Evolutionary conservation across 2,329 filamentous ascomycete genomes (phyloP).

Genomic region (Aaosphaeria pasadenensis): DNA sequence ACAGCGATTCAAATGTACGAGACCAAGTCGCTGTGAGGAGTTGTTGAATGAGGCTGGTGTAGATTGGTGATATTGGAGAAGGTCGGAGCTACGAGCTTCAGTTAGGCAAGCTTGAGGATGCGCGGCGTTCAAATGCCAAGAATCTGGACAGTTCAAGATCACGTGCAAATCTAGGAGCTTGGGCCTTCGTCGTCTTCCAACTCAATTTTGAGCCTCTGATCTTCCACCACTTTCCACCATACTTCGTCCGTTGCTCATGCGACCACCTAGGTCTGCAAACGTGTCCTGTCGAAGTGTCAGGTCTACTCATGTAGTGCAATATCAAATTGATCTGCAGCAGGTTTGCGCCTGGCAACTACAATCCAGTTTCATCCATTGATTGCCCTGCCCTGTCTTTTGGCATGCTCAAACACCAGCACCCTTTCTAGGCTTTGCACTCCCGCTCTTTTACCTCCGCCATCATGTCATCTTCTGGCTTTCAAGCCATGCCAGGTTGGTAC

Average conservation of each 20-base stretch:
- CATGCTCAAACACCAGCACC: too few relatives aligned
- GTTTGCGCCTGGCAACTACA: too few relatives aligned
- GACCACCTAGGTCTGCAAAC: too few relatives aligned
- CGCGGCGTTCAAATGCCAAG: conserved; percentile 4
- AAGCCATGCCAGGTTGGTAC: conserved; percentile 43
- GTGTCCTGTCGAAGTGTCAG: too few relatives aligned
- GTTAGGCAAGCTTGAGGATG: conserved; percentile 26
- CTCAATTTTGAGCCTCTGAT: conserved; percentile 1
- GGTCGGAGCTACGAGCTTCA: conserved; percentile 27
- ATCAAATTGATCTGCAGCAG: too few relatives aligned
- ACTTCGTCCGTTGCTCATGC: neutral
- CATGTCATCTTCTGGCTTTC: conserved; percentile 43
- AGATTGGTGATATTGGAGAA: conserved; percentile 7
- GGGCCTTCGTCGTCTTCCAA: neutral
- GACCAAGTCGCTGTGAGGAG: neutral
- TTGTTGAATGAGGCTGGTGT: neutral
- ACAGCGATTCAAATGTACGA: too few relatives aligned
- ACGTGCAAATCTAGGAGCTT: conserved; percentile 3
- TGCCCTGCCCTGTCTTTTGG: too few relatives aligned
- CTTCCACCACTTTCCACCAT: conserved; percentile 2
- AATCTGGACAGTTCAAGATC: neutral
- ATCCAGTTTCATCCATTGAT: too few relatives aligned
- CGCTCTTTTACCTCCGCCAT: neutral
- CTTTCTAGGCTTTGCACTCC: too few relatives aligned
- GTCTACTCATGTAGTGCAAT: too few relatives aligned